These are phyloP conservation scores for Fonsecaea pedrosoi DNA, from an alignment of 2,329 filamentous ascomycete genomes.

Conservation along the genomic window DNA sequence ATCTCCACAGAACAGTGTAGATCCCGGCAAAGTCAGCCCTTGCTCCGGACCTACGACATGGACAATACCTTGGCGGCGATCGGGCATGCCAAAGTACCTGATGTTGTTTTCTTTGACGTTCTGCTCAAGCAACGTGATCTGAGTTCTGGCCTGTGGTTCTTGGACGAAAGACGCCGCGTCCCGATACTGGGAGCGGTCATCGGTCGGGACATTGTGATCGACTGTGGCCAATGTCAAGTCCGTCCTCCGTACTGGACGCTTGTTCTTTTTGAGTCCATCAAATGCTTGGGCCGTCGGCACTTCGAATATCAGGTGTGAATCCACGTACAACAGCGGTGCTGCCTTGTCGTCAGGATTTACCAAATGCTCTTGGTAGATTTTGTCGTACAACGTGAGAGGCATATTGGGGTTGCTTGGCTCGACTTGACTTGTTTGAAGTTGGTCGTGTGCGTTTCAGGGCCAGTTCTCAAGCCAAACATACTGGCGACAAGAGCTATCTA, in stretches of 20 bases:
- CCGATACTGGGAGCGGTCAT: conserved; percentile 87
- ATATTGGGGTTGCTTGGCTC: conserved; percentile 13
- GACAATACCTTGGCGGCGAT: conserved; percentile 96
- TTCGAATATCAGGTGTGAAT: conserved; percentile 95
- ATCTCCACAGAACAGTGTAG: conserved; percentile 95
- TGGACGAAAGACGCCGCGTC: conserved; percentile 92
- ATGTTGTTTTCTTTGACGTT: conserved; percentile 96
- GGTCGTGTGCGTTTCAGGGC: conserved; percentile 15
- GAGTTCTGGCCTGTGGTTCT: conserved; percentile 87
- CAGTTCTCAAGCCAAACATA: background rate
- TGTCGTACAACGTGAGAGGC: conserved; percentile 24
- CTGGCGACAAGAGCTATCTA: conserved; percentile 11
- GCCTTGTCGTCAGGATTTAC: conserved; percentile 20
- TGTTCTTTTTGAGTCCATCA: conserved; percentile 88
- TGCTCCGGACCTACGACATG: conserved; percentile 98
- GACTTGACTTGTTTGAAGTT: background rate
- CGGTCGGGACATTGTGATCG: conserved; percentile 96
- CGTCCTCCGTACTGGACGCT: conserved; percentile 83
- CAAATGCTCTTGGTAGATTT: conserved; percentile 25
- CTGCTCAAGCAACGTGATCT: conserved; percentile 93
- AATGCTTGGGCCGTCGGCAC: conserved; percentile 99
- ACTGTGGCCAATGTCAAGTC: conserved; percentile 96
- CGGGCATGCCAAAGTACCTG: conserved; percentile 93
- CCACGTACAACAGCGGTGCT: conserved; percentile 53
- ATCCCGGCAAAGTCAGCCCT: conserved; percentile 94